These are phyloP conservation scores for Petunia hybrid DNA, from an alignment of 305 asterid genomes.

Conservation along the genomic window DNA sequence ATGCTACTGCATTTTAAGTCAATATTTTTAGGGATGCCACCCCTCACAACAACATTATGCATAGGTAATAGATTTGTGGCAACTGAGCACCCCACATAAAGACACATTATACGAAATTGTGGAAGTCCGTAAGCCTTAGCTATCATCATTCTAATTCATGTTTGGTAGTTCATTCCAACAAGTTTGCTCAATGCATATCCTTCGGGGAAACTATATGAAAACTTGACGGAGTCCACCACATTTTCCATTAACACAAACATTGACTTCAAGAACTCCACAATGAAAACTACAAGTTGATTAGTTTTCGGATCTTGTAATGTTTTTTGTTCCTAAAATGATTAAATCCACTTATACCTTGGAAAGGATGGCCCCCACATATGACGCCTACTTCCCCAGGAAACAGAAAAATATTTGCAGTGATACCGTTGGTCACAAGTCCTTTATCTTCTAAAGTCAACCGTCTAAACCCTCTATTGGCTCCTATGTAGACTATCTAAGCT, in stretches of 20 bases:
- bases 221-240: slow-evolving; percentile 74
- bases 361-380: slow-evolving; percentile 91
- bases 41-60: slow-evolving; percentile 62
- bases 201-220: slow-evolving; percentile 64
- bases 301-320: slow-evolving; percentile 75
- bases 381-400: slow-evolving; percentile 78
- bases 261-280: slow-evolving; percentile 65
- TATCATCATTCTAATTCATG: slow-evolving; percentile 79
- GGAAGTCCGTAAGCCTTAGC: slow-evolving; percentile 89
- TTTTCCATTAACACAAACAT: slow-evolving; percentile 79
- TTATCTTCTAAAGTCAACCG: slow-evolving; percentile 42
- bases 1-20: slow-evolving; percentile 67
- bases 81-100: slow-evolving; percentile 82
- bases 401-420: background rate
- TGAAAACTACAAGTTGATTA: slow-evolving; percentile 61
- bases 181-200: slow-evolving; percentile 74
- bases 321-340: slow-evolving; percentile 63
- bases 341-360: slow-evolving; percentile 90
- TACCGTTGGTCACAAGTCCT: slow-evolving; percentile 42
- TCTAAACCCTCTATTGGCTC: slow-evolving; percentile 74
- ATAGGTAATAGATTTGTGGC: slow-evolving; percentile 75
- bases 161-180: slow-evolving; percentile 69
- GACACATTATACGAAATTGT: slow-evolving; percentile 70
- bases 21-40: slow-evolving; percentile 60
- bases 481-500: slow-evolving; percentile 58